Conservation (phyloP, 1,284 basidiomycete genomes). For the Boletus sp. region DNA sequence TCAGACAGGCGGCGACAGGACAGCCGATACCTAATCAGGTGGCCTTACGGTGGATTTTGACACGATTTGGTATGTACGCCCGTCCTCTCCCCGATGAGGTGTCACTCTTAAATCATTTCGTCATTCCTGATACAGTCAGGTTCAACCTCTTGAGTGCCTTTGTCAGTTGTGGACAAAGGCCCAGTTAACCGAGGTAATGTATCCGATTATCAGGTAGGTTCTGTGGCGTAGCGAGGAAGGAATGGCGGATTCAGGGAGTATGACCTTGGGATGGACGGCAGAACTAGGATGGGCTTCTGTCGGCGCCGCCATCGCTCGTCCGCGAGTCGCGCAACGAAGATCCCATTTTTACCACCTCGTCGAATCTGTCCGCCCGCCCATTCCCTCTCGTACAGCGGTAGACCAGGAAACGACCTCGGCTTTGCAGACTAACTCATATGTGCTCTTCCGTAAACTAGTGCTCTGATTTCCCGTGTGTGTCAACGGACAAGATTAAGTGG, state of each 20-base stretch:
- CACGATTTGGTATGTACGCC: background rate
- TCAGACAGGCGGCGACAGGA: background rate
- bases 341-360: background rate
- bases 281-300: background rate
- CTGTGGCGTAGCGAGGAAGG: constrained; percentile 31
- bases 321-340: constrained; percentile 3
- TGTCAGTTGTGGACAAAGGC: background rate
- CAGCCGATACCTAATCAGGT: constrained; percentile 12
- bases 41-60: constrained; percentile 11
- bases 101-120: constrained; percentile 3
- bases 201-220: constrained; percentile 16
- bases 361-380: background rate
- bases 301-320: background rate
- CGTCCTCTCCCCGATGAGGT: constrained; percentile 1
- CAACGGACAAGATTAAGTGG: background rate
- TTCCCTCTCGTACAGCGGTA: background rate
- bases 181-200: background rate
- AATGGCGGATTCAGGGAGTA: constrained; percentile 12
- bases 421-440: background rate
- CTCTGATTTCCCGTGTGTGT: background rate
- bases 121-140: constrained; percentile 4
- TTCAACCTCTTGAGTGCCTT: background rate
- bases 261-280: constrained; percentile 3
- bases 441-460: background rate
- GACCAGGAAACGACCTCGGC: background rate